Percentiles rank a stretch among this genome's conserved stretches.
Evolutionary conservation across 768 basidiomycete genomes (phyloP).

Genomic region (Boletus huronensis): DNA sequence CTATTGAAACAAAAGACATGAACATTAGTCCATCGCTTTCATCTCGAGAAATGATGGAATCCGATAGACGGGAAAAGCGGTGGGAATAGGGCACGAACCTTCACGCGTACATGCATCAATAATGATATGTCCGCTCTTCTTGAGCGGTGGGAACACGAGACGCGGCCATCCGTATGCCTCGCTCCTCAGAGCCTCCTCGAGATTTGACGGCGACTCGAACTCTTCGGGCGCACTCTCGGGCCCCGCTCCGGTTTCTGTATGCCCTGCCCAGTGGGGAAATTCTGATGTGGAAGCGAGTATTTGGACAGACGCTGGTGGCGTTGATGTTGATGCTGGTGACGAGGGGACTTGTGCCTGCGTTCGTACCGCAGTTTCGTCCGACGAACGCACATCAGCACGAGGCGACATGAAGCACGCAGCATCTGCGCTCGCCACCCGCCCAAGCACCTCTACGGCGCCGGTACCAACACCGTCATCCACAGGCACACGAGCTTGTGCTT

Average conservation of each 20-base stretch:
- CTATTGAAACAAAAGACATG: conserved; percentile 38
- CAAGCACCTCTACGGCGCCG: conserved; percentile 12
- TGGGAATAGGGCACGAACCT: conserved; percentile 45
- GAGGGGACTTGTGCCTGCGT: conserved; percentile 11
- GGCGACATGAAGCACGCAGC: conserved; percentile 21
- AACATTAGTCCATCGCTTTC: conserved; percentile 2
- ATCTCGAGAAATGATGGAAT: conserved; percentile 1
- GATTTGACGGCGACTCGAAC: conserved; percentile 28
- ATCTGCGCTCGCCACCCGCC: conserved; percentile 16
- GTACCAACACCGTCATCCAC: conserved; percentile 18
- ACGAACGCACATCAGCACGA: conserved; percentile 23
- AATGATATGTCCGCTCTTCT: conserved; percentile 87
- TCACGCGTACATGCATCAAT: conserved; percentile 83
- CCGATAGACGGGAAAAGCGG: conserved; percentile 2
- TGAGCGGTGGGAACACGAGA: conserved; percentile 87
- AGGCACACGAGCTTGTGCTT: conserved; percentile 13
- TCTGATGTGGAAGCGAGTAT: conserved; percentile 8
- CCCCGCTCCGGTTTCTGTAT: background rate
- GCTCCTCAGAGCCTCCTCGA: conserved; percentile 54
- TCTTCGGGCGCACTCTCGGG: conserved; percentile 4
- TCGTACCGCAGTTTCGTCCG: conserved; percentile 9
- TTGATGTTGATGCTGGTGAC: conserved; percentile 9
- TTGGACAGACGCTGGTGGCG: conserved; percentile 12
- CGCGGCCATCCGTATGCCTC: conserved; percentile 91
- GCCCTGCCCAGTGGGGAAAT: background rate